A percentile compares a stretch with the other conserved stretches of the same genome.
These are phyloP conservation scores for Chrysosphaeria jannelii DNA, from an alignment of 2,329 filamentous ascomycete species.

Conservation along the genomic window DNA sequence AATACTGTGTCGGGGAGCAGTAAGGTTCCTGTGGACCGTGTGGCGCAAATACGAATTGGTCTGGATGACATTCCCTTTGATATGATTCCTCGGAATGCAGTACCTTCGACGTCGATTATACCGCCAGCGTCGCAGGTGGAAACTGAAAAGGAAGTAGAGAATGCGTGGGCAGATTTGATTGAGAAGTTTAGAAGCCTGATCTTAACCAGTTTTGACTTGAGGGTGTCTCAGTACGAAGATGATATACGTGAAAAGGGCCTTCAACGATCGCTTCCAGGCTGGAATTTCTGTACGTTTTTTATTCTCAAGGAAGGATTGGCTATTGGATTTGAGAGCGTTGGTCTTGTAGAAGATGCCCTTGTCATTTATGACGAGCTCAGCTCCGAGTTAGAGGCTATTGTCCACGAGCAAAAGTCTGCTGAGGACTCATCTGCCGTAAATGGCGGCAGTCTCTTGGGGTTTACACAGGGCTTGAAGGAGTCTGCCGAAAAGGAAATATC, in stretches of 20 bases:
- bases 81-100: conserved; percentile 27
- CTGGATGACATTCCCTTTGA: conserved; percentile 39
- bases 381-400: conserved; percentile 54
- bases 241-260: conserved; percentile 86
- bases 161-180: conserved; percentile 60
- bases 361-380: conserved; percentile 87
- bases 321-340: conserved; percentile 82
- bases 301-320: conserved; percentile 89
- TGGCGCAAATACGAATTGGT: conserved; percentile 60
- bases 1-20: conserved; percentile 48
- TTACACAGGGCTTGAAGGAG: conserved; percentile 42
- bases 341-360: conserved; percentile 78
- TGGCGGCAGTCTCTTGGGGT: conserved; percentile 38
- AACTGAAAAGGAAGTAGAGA: conserved; percentile 45
- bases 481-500: conserved; percentile 22
- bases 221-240: conserved; percentile 85
- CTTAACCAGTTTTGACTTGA: conserved; percentile 61
- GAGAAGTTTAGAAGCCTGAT: conserved; percentile 69
- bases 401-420: conserved; percentile 32
- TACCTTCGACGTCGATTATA: conserved; percentile 10
- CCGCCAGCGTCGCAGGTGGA: conserved; percentile 24
- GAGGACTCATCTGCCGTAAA: conserved; percentile 30
- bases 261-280: conserved; percentile 64
- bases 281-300: conserved; percentile 99
- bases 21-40: conserved; percentile 43